Conservation (phyloP, 306 rosid species). For the Rosa rugosa region DNA sequence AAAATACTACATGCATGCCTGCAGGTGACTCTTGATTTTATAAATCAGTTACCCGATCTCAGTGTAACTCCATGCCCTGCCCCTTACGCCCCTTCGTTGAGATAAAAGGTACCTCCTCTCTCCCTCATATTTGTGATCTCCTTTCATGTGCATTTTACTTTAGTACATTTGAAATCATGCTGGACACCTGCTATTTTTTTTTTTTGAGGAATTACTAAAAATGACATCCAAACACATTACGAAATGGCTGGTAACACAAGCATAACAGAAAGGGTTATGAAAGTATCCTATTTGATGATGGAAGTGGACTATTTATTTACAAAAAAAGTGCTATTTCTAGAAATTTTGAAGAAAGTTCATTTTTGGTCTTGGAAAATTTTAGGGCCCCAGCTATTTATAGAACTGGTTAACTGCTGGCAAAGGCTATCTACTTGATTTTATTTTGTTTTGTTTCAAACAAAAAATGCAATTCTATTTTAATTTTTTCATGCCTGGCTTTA, state of each 20-base stretch:
- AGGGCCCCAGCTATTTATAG: background rate
- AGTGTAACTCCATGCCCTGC: constrained; percentile 88
- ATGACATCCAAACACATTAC: background rate
- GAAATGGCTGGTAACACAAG: too few relatives aligned
- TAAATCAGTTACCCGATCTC: constrained; percentile 70
- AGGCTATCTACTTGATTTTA: background rate
- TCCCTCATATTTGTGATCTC: background rate
- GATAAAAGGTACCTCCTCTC: constrained; percentile 50
- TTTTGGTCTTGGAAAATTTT: background rate
- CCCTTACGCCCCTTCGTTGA: constrained; percentile 75
- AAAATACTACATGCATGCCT: constrained; percentile 89
- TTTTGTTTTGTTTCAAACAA: background rate
- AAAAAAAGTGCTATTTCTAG: background rate
- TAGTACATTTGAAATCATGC: constrained; percentile 6
- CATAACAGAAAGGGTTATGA: background rate
- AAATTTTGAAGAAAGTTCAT: background rate
- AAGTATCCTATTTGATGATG: background rate
- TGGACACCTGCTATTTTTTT: background rate
- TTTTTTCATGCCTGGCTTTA: background rate
- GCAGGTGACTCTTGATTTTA: constrained; percentile 58
- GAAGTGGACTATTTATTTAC: background rate
- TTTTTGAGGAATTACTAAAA: background rate
- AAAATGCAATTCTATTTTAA: background rate
- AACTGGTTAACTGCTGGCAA: background rate
- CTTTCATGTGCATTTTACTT: background rate